These are phyloP conservation scores for Uronychia setigera DNA, from an alignment of 73 alveolate species.

Conservation along the genomic window DNA sequence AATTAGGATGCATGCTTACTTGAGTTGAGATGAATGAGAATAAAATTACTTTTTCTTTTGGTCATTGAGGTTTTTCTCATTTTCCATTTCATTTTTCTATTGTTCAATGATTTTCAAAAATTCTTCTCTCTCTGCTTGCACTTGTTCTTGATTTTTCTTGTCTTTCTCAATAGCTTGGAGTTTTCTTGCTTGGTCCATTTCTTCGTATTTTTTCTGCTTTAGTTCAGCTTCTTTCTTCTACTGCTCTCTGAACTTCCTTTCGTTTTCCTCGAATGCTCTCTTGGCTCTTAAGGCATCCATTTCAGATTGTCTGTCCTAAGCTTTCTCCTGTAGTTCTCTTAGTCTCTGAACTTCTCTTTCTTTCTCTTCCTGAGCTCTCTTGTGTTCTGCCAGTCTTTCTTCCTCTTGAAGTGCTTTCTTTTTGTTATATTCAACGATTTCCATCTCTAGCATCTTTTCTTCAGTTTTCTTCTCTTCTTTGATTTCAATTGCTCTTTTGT, in stretches of 20 bases:
- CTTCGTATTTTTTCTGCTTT: slow-evolving; percentile 59
- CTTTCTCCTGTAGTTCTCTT: slow-evolving; percentile 83
- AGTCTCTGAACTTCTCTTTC: slow-evolving; percentile 86
- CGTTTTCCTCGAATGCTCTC: slow-evolving; percentile 83
- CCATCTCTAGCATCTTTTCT: slow-evolving; percentile 74
- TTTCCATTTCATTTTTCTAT: slow-evolving; percentile 47
- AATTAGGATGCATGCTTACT: slow-evolving; percentile 30
- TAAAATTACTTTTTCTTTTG: slow-evolving; percentile 44
- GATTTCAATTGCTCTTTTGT: slow-evolving; percentile 53
- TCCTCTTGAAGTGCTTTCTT: slow-evolving; percentile 79
- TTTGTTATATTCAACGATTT: slow-evolving; percentile 74
- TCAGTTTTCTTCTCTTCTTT: slow-evolving; percentile 66
- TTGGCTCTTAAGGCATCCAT: slow-evolving; percentile 86
- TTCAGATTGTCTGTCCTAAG: slow-evolving; percentile 78
- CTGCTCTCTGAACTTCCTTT: slow-evolving; percentile 80
- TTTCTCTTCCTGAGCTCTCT: slow-evolving; percentile 75
- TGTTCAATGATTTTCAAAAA: slow-evolving; percentile 32
- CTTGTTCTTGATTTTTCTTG: slow-evolving; percentile 59
- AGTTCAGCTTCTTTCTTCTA: slow-evolving; percentile 70
- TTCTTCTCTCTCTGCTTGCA: slow-evolving; percentile 54
- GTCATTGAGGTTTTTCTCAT: slow-evolving; percentile 27
- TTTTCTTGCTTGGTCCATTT: slow-evolving; percentile 70
- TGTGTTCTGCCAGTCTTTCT: slow-evolving; percentile 60
- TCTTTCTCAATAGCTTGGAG: slow-evolving; percentile 71
- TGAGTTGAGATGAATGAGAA: slow-evolving; percentile 29